Evolutionary conservation across 2,329 filamentous ascomycete species (phyloP).

Genomic region (Elsinoe batatas): DNA sequence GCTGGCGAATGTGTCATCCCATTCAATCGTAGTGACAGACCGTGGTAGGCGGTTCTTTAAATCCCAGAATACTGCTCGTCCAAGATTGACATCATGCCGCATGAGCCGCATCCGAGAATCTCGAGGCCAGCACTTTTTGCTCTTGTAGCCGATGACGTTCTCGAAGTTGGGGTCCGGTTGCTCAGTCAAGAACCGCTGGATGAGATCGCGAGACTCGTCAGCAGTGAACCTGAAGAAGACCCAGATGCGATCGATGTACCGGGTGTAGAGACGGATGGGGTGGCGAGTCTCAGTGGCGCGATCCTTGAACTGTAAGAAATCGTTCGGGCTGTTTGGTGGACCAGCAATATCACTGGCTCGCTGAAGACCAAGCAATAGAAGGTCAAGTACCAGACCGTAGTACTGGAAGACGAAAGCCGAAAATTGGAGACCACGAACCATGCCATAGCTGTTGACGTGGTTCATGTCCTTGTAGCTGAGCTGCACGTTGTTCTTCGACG

Average conservation of each 20-base stretch:
- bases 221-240: constrained; percentile 90
- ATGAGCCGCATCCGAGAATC: constrained; percentile 97
- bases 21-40: constrained; percentile 94
- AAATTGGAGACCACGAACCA: constrained; percentile 96
- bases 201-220: constrained; percentile 89
- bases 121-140: constrained; percentile 98
- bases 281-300: constrained; percentile 85
- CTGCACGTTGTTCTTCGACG: constrained; percentile 98
- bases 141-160: constrained; percentile 97
- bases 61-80: constrained; percentile 97
- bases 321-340: constrained; percentile 85
- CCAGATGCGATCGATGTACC: constrained; percentile 98
- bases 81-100: constrained; percentile 96
- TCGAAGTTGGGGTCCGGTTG: constrained; percentile 98
- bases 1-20: constrained; percentile 97
- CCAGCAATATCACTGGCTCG: constrained; percentile 97
- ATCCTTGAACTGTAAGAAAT: constrained; percentile 95
- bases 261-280: constrained; percentile 92
- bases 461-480: constrained; percentile 99
- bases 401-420: constrained; percentile 98
- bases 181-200: constrained; percentile 94
- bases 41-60: constrained; percentile 91
- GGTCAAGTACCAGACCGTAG: constrained; percentile 90
- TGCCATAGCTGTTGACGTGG: constrained; percentile 95
- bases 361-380: constrained; percentile 83